phyloP scores from a whole-genome alignment of 2,329 filamentous ascomycete species.

The Monosporascus sp. region DNA sequence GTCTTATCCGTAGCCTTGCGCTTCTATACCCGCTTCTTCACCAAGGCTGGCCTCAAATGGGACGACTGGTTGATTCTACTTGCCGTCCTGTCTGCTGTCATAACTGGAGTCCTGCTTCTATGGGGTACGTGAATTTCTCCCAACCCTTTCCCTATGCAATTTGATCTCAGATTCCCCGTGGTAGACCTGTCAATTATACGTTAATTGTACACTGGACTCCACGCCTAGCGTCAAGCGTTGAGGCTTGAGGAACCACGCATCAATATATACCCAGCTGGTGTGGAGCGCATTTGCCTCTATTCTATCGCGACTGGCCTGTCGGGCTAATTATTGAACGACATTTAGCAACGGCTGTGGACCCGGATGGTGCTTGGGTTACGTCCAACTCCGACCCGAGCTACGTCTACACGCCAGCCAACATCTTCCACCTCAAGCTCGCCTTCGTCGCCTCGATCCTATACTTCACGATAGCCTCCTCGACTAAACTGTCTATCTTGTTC shows the following conservation, averaged over 20 bases:
- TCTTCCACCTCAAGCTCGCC: conserved; percentile 4
- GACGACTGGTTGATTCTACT: conserved; percentile 13
- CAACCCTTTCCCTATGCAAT: neutral
- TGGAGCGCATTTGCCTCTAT: no score
- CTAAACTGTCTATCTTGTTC: conserved; percentile 21
- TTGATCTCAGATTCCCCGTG: no score
- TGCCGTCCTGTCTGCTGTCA: conserved; percentile 4
- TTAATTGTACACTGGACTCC: no score
- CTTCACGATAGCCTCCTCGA: conserved; percentile 17
- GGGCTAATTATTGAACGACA: no score
- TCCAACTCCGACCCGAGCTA: neutral
- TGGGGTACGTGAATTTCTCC: conserved; percentile 6
- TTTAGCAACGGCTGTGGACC: neutral
- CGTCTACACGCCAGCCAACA: conserved; percentile 2
- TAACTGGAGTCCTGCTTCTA: conserved; percentile 5
- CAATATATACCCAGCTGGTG: no score
- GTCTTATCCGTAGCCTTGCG: conserved; percentile 6
- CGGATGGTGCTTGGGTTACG: neutral
- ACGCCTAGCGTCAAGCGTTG: no score
- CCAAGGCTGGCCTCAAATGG: conserved; percentile 3
- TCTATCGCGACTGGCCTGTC: no score
- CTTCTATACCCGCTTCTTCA: conserved; percentile 10
- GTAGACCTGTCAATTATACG: no score
- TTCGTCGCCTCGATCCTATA: conserved; percentile 20
- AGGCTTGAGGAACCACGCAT: no score